These are phyloP conservation scores for Fomitopsis serialis DNA, from an alignment of 768 basidiomycete species.

Conservation along the genomic window DNA sequence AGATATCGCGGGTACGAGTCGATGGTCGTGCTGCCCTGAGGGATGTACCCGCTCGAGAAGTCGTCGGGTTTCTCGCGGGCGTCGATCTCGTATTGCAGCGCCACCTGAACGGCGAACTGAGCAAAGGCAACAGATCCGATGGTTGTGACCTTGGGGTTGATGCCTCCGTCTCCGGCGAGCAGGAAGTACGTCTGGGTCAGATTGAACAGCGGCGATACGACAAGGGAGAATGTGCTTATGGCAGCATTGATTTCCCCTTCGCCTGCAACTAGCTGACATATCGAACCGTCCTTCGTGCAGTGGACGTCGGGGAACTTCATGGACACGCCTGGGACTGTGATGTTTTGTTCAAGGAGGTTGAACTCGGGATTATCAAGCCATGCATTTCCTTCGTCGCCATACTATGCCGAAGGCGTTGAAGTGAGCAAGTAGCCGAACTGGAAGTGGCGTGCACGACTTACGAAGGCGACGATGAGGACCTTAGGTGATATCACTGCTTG, in stretches of 20 bases:
- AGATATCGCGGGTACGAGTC: slow-evolving; percentile 20
- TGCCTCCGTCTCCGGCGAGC: slow-evolving; percentile 35
- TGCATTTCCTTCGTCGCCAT: slow-evolving; percentile 5
- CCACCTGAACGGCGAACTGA: slow-evolving; percentile 33
- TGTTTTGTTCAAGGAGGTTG: slow-evolving; percentile 27
- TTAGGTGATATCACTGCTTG: too few relatives aligned
- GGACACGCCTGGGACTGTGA: slow-evolving; percentile 34
- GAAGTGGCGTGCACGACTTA: too few relatives aligned
- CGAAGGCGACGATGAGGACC: too few relatives aligned
- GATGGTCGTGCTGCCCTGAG: slow-evolving; percentile 24
- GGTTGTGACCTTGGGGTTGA: slow-evolving; percentile 33
- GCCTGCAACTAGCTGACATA: slow-evolving; percentile 34
- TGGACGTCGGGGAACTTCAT: slow-evolving; percentile 32
- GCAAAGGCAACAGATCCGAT: slow-evolving; percentile 33
- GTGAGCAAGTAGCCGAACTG: neutral
- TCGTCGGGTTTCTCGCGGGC: slow-evolving; percentile 33
- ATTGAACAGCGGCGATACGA: slow-evolving; percentile 29
- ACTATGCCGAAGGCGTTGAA: slow-evolving; percentile 3
- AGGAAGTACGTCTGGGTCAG: slow-evolving; percentile 36
- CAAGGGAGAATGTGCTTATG: slow-evolving; percentile 24
- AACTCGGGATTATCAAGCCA: slow-evolving; percentile 23
- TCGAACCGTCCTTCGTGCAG: slow-evolving; percentile 26
- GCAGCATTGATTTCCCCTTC: slow-evolving; percentile 41
- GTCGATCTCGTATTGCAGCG: slow-evolving; percentile 36
- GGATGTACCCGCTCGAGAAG: slow-evolving; percentile 33